A percentile compares a stretch with the other conserved stretches of the same genome.
These are phyloP conservation scores for Santalum album DNA, from an alignment of 164 flowering plant genomes.

Conservation along the genomic window DNA sequence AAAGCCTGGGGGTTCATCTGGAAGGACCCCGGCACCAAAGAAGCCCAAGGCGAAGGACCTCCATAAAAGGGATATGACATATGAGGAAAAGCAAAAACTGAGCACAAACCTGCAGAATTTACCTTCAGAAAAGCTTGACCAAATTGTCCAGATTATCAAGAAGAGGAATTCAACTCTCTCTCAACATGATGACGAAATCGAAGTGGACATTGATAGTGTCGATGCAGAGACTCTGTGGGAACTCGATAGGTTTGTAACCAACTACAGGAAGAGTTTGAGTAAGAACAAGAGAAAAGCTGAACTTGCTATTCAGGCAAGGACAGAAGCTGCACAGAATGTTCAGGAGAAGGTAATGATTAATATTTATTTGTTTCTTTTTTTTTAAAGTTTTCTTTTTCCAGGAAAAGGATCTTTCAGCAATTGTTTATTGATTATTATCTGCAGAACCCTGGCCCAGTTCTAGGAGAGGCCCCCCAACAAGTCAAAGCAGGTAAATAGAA, in stretches of 20 bases:
- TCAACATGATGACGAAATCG: slow-evolving; percentile 60
- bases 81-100: slow-evolving; percentile 57
- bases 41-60: slow-evolving; percentile 68
- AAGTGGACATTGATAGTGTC: slow-evolving; percentile 63
- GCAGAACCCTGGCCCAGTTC: slow-evolving; percentile 20
- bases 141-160: slow-evolving; percentile 51
- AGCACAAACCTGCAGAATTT: slow-evolving; percentile 47
- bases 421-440: slow-evolving; percentile 2
- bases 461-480: slow-evolving; percentile 24
- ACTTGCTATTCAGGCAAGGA: slow-evolving; percentile 29
- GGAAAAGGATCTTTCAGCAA: neutral
- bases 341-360: slow-evolving; percentile 22
- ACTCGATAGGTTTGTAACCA: slow-evolving; percentile 59
- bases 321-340: slow-evolving; percentile 17
- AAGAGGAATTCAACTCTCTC: slow-evolving; percentile 44
- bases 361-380: neutral
- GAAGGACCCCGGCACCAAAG: slow-evolving; percentile 33
- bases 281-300: slow-evolving; percentile 56
- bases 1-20: slow-evolving; percentile 16
- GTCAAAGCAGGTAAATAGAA: slow-evolving; percentile 18
- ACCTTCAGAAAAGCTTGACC: slow-evolving; percentile 56
- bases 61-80: slow-evolving; percentile 58
- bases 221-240: slow-evolving; percentile 73
- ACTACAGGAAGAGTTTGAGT: slow-evolving; percentile 53
- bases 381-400: neutral